These are phyloP conservation scores for Penicillium argentinense DNA, from an alignment of 495 filamentous ascomycete species.

Conservation along the genomic window DNA sequence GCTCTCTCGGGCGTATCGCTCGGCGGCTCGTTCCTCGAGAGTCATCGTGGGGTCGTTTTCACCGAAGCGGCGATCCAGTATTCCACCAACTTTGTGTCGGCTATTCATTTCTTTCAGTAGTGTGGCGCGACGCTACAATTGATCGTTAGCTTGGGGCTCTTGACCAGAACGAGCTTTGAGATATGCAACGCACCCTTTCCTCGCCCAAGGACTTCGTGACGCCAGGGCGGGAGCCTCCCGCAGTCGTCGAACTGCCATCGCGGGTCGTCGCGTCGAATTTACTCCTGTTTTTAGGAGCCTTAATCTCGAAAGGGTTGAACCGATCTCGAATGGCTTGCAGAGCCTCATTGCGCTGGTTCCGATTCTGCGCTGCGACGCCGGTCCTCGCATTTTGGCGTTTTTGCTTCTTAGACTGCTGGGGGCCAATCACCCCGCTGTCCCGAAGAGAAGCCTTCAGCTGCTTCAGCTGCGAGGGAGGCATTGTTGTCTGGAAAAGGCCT, in stretches of 20 bases:
- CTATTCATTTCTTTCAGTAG: conserved; percentile 82
- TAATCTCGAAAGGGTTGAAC: conserved; percentile 97
- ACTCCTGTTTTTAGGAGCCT: conserved; percentile 60
- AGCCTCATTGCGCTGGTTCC: conserved; percentile 70
- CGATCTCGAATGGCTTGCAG: conserved; percentile 84
- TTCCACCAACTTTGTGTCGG: conserved; percentile 85
- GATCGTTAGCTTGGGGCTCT: conserved; percentile 1
- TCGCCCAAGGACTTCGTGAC: conserved; percentile 84
- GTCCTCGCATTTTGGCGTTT: conserved; percentile 70
- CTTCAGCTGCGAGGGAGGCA: conserved; percentile 96
- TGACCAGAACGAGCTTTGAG: background rate
- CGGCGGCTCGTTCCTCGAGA: conserved; percentile 87
- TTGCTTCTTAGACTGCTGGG: conserved; percentile 89
- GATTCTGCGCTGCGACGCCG: conserved; percentile 59
- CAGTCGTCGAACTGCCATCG: conserved; percentile 51
- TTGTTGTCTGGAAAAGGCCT: conserved; percentile 40
- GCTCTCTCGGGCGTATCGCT: conserved; percentile 86
- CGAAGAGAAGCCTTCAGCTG: conserved; percentile 86
- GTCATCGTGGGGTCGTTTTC: conserved; percentile 94
- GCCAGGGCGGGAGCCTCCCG: conserved; percentile 62
- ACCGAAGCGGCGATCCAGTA: conserved; percentile 91
- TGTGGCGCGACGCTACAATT: conserved; percentile 67
- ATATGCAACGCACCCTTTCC: conserved; percentile 63
- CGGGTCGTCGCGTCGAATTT: conserved; percentile 76
- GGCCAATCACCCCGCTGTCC: conserved; percentile 83